Evolutionary conservation across 345 rosid genomes (phyloP), one percentile per base, ranked within the genome.

Genomic region (Populus alba): DNA sequence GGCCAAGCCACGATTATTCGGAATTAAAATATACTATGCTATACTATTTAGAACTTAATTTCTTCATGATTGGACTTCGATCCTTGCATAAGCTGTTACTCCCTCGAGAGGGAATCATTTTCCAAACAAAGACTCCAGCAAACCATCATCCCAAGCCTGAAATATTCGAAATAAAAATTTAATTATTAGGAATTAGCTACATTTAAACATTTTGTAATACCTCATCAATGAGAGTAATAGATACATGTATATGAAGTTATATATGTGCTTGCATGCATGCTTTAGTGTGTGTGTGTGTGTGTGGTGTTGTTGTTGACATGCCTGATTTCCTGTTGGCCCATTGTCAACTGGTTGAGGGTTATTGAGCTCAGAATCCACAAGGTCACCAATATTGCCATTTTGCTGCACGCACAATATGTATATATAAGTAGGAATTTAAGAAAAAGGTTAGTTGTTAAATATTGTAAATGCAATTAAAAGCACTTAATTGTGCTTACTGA

Each of bases 61-160:
- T 29, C 17, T 76, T 38, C 51, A 25, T 35, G 71, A 49, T 49
- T 49, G 53, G 35, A 51, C 37, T 13, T 27, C 25, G 82, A 39
- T 75, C 15, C 13, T 71, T 17, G 1, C 17, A 0, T 43, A 45
- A 22, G 67, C 23, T 73, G 74, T 17, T 38, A 13, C 11, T 75
- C 39, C 57, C 73, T 63, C 27, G 11, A 51, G 59, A 13, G 57
- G 2, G 80, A 45, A 7, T 27, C 72, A 62, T 61, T 71, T 33
- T 8, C 31, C 55, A 23, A 75, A 61, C 16, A 78, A 25, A 51
- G 79, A 66, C 27, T 84, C 38, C 70, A 75, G 0, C 70, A 84
- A 78, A 4, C 78, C 86, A 1, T 81, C 82, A 5, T 43, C 78
- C 79, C 72, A 76, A 2, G 2, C 67, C 87, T 81, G 83, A 63